Evolutionary conservation across 1,139 yeast genomes (phyloP).

Genomic region (Geotrichum aggregatum): DNA sequence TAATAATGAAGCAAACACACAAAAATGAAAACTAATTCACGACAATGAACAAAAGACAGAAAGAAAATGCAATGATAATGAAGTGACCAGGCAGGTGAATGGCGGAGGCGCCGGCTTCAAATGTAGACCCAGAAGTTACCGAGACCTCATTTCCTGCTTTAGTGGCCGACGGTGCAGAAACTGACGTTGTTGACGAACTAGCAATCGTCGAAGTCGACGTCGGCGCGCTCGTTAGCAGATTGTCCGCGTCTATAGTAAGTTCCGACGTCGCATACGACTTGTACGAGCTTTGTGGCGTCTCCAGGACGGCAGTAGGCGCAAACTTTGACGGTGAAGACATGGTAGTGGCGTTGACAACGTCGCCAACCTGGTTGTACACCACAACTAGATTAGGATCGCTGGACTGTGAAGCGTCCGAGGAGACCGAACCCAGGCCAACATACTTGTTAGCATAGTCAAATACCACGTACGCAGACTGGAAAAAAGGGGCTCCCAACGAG

Average conservation of each 20-base stretch:
- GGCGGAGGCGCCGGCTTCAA: slow-evolving; percentile 2
- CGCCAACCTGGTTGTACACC: slow-evolving; percentile 8
- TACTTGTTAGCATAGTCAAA: slow-evolving; percentile 59
- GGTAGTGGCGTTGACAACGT: slow-evolving; percentile 12
- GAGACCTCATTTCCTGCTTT: slow-evolving; percentile 1
- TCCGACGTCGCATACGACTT: background rate
- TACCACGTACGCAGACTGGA: slow-evolving; percentile 56
- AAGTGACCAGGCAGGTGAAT: background rate
- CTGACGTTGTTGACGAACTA: background rate
- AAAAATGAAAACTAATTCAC: background rate
- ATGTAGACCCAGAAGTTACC: background rate
- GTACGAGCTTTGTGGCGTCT: background rate
- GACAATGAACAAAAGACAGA: background rate
- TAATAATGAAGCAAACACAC: no score
- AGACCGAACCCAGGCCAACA: slow-evolving; percentile 55
- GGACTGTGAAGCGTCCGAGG: slow-evolving; percentile 20
- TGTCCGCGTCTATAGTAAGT: background rate
- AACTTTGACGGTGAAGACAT: slow-evolving; percentile 16
- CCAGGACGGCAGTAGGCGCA: slow-evolving; percentile 11
- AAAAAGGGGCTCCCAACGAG: slow-evolving; percentile 58
- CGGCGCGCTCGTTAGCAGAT: background rate
- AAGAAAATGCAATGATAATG: background rate
- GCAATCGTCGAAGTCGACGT: background rate
- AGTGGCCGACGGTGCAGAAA: background rate
- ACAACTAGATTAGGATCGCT: background rate